These are phyloP conservation scores for Fusarium xyrophilum DNA, from an alignment of 2,329 filamentous ascomycete genomes.

Conservation along the genomic window DNA sequence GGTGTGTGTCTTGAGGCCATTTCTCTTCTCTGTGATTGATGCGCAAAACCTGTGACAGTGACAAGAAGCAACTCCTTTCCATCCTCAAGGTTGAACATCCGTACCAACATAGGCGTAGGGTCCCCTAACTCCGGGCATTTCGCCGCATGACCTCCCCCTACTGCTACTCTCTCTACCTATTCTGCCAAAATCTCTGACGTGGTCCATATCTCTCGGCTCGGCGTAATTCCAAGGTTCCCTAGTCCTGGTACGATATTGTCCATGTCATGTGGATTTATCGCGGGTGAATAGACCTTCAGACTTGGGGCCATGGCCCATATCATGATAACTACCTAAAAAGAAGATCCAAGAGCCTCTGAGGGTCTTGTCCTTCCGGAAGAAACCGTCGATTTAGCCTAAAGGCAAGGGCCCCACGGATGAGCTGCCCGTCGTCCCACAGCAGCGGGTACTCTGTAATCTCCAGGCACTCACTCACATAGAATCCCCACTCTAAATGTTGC, in stretches of 20 bases:
- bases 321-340: slow-evolving; percentile 15
- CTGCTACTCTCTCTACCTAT: neutral
- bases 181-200: slow-evolving; percentile 21
- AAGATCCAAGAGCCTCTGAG: neutral
- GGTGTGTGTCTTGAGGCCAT: slow-evolving; percentile 2
- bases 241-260: slow-evolving; percentile 7
- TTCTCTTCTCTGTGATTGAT: slow-evolving; percentile 35
- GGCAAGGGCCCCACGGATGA: slow-evolving; percentile 16
- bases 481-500: slow-evolving; percentile 13
- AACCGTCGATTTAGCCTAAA: slow-evolving; percentile 39
- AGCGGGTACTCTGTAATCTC: slow-evolving; percentile 40
- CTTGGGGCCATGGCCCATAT: slow-evolving; percentile 8
- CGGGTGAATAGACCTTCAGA: slow-evolving; percentile 15
- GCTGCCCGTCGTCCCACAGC: slow-evolving; percentile 34
- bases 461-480: slow-evolving; percentile 16
- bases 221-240: slow-evolving; percentile 22
- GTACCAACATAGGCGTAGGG: neutral
- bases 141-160: slow-evolving; percentile 16
- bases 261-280: slow-evolving; percentile 19
- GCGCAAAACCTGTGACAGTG: slow-evolving; percentile 23
- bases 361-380: slow-evolving; percentile 16
- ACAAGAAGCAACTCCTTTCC: neutral
- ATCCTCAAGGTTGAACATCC: neutral
- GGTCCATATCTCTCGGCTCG: slow-evolving; percentile 21
- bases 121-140: slow-evolving; percentile 1